These are phyloP conservation scores for Thermochaetoides thermophila DNA, from an alignment of 495 filamentous ascomycete species.

Conservation along the genomic window DNA sequence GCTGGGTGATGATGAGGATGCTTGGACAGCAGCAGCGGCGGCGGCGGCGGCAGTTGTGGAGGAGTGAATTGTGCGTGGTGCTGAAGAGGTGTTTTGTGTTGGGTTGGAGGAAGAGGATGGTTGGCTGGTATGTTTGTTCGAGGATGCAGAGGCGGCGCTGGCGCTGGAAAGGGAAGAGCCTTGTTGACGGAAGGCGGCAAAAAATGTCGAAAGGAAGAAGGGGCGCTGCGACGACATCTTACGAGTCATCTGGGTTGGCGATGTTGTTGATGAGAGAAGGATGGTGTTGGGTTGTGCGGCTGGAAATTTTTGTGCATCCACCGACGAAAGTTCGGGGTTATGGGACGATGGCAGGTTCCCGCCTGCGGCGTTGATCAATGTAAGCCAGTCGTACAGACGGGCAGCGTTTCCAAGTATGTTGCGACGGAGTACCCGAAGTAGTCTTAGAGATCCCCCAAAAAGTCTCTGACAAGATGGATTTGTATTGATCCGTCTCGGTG, in stretches of 20 bases:
- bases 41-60: conserved; percentile 15
- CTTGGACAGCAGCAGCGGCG: conserved; percentile 10
- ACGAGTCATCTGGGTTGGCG: background rate
- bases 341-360: too few species aligned
- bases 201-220: conserved; percentile 70
- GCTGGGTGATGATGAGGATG: conserved; percentile 21
- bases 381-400: too few species aligned
- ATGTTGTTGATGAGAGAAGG: background rate
- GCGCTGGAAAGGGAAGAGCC: conserved; percentile 17
- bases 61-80: conserved; percentile 6
- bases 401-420: too few species aligned
- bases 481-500: too few species aligned
- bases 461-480: too few species aligned
- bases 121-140: conserved; percentile 28
- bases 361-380: too few species aligned
- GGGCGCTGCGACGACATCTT: conserved; percentile 63
- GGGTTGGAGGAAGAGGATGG: conserved; percentile 17
- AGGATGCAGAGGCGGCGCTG: conserved; percentile 16
- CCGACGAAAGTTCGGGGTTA: too few species aligned
- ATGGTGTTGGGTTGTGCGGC: background rate
- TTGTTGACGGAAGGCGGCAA: conserved; percentile 59
- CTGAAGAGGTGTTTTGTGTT: conserved; percentile 10
- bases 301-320: too few species aligned
- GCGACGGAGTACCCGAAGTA: too few species aligned
- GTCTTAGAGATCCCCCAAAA: too few species aligned